phyloP scores from a whole-genome alignment of 2,329 filamentous ascomycete genomes.

The Alternaria dauci region DNA sequence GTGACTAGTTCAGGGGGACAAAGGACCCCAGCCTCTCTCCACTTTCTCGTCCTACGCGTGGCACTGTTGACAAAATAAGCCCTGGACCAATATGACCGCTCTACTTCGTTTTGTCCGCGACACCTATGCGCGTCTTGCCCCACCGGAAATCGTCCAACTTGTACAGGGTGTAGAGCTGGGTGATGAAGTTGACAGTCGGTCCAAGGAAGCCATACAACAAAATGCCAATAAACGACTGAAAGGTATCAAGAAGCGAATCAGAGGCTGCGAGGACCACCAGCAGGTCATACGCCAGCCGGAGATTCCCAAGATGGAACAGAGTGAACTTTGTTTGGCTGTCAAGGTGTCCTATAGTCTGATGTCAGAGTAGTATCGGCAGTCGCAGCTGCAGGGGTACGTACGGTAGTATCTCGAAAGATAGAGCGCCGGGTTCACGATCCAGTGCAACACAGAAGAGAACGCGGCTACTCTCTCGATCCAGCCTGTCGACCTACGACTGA shows the following conservation, averaged over 20 bases:
- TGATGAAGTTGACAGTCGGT: neutral
- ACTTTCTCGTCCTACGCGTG: neutral
- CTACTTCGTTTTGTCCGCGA: neutral
- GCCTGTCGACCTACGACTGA: slow-evolving; percentile 9
- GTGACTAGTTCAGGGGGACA: neutral
- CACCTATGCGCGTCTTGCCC: slow-evolving; percentile 11
- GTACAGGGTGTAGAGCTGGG: slow-evolving; percentile 8
- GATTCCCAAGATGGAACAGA: neutral
- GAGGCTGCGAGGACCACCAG: neutral
- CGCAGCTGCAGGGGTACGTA: neutral
- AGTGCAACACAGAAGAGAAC: slow-evolving; percentile 4
- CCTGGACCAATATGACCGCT: neutral
- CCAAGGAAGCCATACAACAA: neutral
- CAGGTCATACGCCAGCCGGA: slow-evolving; percentile 5
- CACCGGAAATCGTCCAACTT: slow-evolving; percentile 14
- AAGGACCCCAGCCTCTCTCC: neutral
- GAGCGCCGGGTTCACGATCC: slow-evolving; percentile 6
- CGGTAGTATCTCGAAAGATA: slow-evolving; percentile 3
- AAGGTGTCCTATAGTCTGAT: neutral
- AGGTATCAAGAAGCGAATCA: neutral
- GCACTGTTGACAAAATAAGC: neutral
- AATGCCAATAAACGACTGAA: neutral
- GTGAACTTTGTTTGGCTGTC: neutral
- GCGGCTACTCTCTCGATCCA: slow-evolving; percentile 10
- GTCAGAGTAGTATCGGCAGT: neutral